phyloP scores from a whole-genome alignment of 2,329 filamentous ascomycete species.

The Hymenoscyphus albidus region DNA sequence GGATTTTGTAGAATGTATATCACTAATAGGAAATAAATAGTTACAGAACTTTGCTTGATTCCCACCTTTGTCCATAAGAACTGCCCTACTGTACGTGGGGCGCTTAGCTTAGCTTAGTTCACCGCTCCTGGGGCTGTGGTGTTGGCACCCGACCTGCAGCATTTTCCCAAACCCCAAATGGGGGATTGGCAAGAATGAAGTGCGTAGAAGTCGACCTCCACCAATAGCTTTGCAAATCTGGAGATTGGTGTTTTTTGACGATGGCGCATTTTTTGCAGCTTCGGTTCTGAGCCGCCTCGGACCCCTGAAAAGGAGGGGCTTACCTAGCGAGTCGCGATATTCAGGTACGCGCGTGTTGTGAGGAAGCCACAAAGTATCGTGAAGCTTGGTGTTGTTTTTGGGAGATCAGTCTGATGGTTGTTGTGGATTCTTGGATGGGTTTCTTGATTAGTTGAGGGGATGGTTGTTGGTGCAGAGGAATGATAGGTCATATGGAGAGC shows the following conservation, averaged over 20 bases:
- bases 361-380: not conserved
- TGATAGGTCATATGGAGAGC: not conserved
- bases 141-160: not conserved
- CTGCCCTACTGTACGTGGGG: too few species aligned
- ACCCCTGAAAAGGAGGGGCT: not conserved
- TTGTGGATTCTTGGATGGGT: not conserved
- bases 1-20: too few species aligned
- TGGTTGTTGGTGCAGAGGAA: not conserved
- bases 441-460: not conserved
- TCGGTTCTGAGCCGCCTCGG: not conserved
- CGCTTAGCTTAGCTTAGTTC: too few species aligned
- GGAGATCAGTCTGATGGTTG: too few species aligned
- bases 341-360: not conserved
- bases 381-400: not conserved
- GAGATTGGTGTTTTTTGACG: not conserved
- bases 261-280: not conserved
- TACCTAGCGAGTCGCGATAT: not conserved
- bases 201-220: not conserved
- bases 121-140: not conserved
- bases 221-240: not conserved
- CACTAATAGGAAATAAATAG: too few species aligned
- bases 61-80: too few species aligned
- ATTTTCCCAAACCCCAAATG: not conserved
- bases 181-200: not conserved
- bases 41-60: too few species aligned